Evolutionary conservation across 2,329 filamentous ascomycete species (phyloP).

Genomic region (Aschersonia sp.): DNA sequence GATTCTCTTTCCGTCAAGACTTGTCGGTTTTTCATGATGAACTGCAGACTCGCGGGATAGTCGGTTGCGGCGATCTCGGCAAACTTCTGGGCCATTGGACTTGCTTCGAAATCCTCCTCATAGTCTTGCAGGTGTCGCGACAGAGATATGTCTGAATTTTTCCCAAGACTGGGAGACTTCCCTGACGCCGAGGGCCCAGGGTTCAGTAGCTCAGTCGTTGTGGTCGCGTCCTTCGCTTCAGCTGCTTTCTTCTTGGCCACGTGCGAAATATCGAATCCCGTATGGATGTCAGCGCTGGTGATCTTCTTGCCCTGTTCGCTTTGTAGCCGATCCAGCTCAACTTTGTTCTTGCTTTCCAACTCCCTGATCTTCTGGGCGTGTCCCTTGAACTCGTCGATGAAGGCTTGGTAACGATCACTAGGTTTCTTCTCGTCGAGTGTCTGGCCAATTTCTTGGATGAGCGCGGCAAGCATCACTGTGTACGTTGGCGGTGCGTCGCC

Average conservation of each 20-base stretch:
- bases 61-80: conserved; percentile 63
- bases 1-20: conserved; percentile 77
- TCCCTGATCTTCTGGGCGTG: conserved; percentile 67
- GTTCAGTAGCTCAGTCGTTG: conserved; percentile 63
- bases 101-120: conserved; percentile 62
- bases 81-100: conserved; percentile 66
- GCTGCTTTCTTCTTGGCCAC: conserved; percentile 47
- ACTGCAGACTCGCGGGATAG: conserved; percentile 59
- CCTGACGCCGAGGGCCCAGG: conserved; percentile 28
- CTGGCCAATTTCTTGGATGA: conserved; percentile 85
- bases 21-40: conserved; percentile 63
- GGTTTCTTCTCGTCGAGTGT: conserved; percentile 65
- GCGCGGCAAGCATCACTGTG: conserved; percentile 95
- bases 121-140: conserved; percentile 28
- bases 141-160: conserved; percentile 16
- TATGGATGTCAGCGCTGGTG: conserved; percentile 79
- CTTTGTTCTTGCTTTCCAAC: conserved; percentile 60
- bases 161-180: conserved; percentile 1
- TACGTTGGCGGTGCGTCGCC: conserved; percentile 69
- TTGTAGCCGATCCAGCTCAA: conserved; percentile 69
- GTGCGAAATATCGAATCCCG: conserved; percentile 79
- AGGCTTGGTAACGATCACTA: conserved; percentile 55
- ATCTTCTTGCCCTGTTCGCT: conserved; percentile 80
- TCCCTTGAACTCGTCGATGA: conserved; percentile 61
- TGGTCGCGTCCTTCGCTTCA: conserved; percentile 31